Conservation (phyloP, 257 asterid species). For the Nyctanthes arbortristis region DNA sequence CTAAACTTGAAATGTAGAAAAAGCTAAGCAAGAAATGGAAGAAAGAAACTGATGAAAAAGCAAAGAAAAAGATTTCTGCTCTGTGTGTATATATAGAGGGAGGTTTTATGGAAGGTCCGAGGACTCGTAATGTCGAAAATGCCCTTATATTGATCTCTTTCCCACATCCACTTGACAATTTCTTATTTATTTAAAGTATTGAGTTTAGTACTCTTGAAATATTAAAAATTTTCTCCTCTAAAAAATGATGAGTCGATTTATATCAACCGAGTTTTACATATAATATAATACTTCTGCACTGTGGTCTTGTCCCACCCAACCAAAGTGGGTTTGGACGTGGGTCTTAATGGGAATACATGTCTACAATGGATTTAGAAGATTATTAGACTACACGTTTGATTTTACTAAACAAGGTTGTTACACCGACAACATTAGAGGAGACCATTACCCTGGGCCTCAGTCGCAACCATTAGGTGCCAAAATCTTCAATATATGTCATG, state of each 20-base stretch:
- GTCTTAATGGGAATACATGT: neutral
- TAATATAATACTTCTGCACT: no score
- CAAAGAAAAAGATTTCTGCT: neutral
- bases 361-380: neutral
- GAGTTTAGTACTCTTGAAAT: no score
- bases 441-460: neutral
- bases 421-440: slow-evolving; percentile 23
- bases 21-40: slow-evolving; percentile 9
- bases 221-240: no score
- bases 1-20: neutral
- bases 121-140: no score
- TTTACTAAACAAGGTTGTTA: slow-evolving; percentile 16
- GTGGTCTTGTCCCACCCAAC: no score
- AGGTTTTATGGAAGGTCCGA: neutral
- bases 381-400: neutral
- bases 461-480: neutral
- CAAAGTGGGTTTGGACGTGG: neutral
- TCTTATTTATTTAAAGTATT: no score
- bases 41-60: slow-evolving; percentile 19
- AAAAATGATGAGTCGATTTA: no score
- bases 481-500: neutral
- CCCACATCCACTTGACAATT: no score
- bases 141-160: no score
- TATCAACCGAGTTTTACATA: no score
- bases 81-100: neutral